Conservation (phyloP, 495 filamentous ascomycete genomes). For the Recurvomyces mirabilis region DNA sequence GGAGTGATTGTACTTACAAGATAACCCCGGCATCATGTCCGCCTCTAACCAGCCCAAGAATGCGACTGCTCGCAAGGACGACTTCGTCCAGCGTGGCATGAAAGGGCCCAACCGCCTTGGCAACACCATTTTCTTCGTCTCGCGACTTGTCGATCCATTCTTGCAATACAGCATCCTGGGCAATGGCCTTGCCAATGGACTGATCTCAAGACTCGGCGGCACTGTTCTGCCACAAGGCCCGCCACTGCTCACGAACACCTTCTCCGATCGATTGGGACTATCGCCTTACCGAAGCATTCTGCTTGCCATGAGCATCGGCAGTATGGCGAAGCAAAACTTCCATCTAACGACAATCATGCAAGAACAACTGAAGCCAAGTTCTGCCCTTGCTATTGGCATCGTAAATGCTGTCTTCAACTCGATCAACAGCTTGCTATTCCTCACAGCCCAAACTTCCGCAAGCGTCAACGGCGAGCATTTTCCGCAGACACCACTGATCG, state of each 20-base stretch:
- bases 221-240: conserved; percentile 25
- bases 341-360: conserved; percentile 32
- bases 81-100: conserved; percentile 28
- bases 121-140: conserved; percentile 43
- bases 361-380: conserved; percentile 34
- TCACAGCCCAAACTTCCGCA: conserved; percentile 19
- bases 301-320: conserved; percentile 39
- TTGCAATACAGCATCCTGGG: conserved; percentile 46
- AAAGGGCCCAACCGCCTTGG: conserved; percentile 36
- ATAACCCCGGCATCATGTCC: too few relatives aligned
- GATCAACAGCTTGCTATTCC: conserved; percentile 25
- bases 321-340: conserved; percentile 41
- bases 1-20: too few relatives aligned
- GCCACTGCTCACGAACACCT: conserved; percentile 26
- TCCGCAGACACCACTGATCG: conserved; percentile 23
- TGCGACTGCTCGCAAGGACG: too few relatives aligned
- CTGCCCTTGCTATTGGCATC: conserved; percentile 28
- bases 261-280: conserved; percentile 30
- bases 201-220: conserved; percentile 26
- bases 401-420: conserved; percentile 42
- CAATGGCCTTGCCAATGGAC: conserved; percentile 26
- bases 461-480: conserved; percentile 22
- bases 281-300: conserved; percentile 35
- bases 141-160: conserved; percentile 44
- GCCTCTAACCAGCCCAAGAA: too few relatives aligned